Evolutionary conservation across 73 alveolate genomes (phyloP).

Genomic region (Tetrahymena thermophila): DNA sequence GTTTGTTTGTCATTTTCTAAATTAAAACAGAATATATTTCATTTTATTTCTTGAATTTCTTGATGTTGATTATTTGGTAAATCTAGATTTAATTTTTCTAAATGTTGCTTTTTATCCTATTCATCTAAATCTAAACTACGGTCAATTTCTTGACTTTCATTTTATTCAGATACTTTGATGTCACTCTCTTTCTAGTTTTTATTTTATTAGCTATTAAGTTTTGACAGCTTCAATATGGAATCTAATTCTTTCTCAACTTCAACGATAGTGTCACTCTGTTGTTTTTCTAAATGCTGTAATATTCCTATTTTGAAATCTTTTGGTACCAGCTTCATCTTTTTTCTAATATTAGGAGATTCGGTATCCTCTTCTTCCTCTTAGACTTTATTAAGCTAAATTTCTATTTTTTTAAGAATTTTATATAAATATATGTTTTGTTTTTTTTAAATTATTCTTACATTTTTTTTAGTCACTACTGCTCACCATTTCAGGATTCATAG

Average conservation of each 20-base stretch:
- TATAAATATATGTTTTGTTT: not conserved
- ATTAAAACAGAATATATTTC: not conserved
- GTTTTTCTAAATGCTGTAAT: not conserved
- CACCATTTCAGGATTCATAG: not conserved
- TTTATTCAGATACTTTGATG: not conserved
- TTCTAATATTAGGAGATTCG: not conserved
- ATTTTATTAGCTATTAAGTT: not conserved
- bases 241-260: not conserved
- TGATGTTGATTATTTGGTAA: not conserved
- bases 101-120: not conserved
- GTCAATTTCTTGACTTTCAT: not conserved
- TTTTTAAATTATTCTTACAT: not conserved
- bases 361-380: not conserved
- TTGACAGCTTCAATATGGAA: not conserved
- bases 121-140: not conserved
- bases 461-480: not conserved
- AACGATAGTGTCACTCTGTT: not conserved
- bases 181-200: not conserved
- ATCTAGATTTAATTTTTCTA: not conserved
- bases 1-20: no score
- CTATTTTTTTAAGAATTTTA: not conserved
- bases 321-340: not conserved
- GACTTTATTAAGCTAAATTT: not conserved
- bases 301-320: not conserved
- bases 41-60: not conserved